Conservation (phyloP, 2,329 filamentous ascomycete genomes). For the Colletotrichum sp. region DNA sequence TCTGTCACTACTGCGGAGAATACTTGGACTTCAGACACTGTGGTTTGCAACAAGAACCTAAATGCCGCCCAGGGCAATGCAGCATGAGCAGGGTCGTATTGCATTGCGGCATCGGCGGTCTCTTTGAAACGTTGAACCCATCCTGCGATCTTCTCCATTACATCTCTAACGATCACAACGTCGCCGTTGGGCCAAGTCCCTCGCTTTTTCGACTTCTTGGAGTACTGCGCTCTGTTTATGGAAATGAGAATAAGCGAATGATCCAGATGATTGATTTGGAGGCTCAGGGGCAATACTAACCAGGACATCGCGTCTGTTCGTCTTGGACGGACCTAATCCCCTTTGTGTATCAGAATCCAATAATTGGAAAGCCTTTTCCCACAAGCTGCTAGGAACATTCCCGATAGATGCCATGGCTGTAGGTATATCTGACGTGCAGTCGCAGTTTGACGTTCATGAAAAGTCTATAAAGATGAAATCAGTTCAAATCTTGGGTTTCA, state of each 20-base stretch:
- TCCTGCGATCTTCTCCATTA: constrained; percentile 12
- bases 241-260: neutral
- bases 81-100: constrained; percentile 30
- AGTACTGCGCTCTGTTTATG: neutral
- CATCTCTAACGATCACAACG: neutral
- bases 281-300: neutral
- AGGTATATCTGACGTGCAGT: no score
- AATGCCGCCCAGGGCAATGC: constrained; percentile 33
- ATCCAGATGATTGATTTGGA: neutral
- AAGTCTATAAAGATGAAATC: no score
- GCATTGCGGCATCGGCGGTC: constrained; percentile 27
- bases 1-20: neutral
- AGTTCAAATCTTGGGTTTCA: no score
- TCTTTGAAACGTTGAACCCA: constrained; percentile 33
- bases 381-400: no score
- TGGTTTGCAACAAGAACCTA: constrained; percentile 27
- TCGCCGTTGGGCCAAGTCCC: neutral
- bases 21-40: neutral
- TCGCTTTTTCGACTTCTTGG: neutral
- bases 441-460: no score
- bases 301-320: neutral
- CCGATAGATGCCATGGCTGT: no score
- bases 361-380: no score
- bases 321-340: neutral
- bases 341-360: no score